Conservation (phyloP, 305 asterid species). For the Stenogyne calaminthoides region DNA sequence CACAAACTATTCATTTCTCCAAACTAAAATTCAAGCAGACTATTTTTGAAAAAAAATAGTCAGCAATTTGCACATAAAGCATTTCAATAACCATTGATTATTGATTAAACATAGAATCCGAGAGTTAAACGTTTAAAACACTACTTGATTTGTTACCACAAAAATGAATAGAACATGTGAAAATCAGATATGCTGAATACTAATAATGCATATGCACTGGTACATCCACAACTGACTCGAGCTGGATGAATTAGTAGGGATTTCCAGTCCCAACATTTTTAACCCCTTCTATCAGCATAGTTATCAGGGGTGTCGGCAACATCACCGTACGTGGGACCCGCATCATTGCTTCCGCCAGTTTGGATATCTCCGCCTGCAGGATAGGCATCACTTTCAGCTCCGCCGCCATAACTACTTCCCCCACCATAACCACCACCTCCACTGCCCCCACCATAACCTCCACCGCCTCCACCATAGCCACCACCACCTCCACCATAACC, state of each 20-base stretch:
- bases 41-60: neutral
- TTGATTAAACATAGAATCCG: neutral
- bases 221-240: neutral
- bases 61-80: neutral
- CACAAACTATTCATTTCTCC: too few relatives aligned
- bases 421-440: slow-evolving; percentile 27
- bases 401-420: slow-evolving; percentile 16
- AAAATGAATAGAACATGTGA: neutral
- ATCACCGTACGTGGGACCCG: neutral
- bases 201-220: neutral
- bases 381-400: neutral
- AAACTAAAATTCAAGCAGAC: too few relatives aligned
- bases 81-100: slow-evolving; percentile 2
- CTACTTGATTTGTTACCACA: neutral
- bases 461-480: slow-evolving; percentile 9
- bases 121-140: neutral
- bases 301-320: neutral
- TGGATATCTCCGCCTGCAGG: neutral
- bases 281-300: slow-evolving; percentile 27
- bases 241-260: neutral
- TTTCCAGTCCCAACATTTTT: neutral
- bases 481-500: slow-evolving; percentile 33
- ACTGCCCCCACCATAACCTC: slow-evolving; percentile 17
- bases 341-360: slow-evolving; percentile 16
- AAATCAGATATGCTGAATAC: neutral